Evolutionary conservation across 345 rosid genomes (phyloP).

Genomic region (Psidium friedrichsthalianum): DNA sequence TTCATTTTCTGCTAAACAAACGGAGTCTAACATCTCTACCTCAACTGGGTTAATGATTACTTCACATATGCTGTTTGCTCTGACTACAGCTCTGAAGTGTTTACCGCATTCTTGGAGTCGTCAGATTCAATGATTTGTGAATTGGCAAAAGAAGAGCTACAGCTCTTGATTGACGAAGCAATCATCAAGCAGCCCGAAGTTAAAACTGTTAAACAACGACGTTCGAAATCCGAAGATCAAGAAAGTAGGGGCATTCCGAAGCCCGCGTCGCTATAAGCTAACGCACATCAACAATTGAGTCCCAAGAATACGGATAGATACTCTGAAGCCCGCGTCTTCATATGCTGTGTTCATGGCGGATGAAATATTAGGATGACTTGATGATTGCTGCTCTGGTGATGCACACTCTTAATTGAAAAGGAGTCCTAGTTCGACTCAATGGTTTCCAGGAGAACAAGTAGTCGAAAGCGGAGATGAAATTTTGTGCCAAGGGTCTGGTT

Average conservation of each 20-base stretch:
- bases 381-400: not conserved
- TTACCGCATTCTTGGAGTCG: slow-evolving; percentile 62
- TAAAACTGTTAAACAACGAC: slow-evolving; percentile 18
- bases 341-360: not conserved
- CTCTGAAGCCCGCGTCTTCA: not conserved
- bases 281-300: not conserved
- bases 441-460: not conserved
- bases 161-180: slow-evolving; percentile 53
- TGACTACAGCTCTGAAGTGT: slow-evolving; percentile 61
- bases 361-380: not conserved
- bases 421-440: not conserved
- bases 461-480: not conserved
- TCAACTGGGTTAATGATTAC: not conserved
- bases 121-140: slow-evolving; percentile 30
- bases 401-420: not conserved
- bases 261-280: not conserved
- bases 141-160: slow-evolving; percentile 52
- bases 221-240: not conserved
- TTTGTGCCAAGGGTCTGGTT: not conserved
- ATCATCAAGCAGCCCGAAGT: slow-evolving; percentile 35
- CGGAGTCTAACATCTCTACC: not conserved
- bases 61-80: not conserved
- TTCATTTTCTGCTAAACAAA: no score
- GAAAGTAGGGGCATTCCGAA: not conserved
- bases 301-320: not conserved